Conservation (phyloP, 805 yeast genomes). For the Hanseniaspora nectarophila region DNA sequence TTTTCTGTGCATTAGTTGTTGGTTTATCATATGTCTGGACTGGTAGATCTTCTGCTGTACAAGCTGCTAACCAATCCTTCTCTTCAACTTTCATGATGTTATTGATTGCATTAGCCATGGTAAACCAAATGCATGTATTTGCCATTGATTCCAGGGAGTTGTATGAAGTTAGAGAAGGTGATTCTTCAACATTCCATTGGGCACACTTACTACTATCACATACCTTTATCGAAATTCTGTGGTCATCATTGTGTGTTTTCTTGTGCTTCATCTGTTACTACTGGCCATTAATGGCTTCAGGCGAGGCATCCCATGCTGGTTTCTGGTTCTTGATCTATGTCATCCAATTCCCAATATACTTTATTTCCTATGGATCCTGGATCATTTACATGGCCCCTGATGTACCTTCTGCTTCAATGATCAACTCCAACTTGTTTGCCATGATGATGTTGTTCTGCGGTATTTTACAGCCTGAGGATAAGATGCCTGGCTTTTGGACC, state of each 20-base stretch:
- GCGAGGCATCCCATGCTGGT: slow-evolving; percentile 40
- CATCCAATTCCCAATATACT: slow-evolving; percentile 40
- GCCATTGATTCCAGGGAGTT: slow-evolving; percentile 49
- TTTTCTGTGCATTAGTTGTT: slow-evolving; percentile 45
- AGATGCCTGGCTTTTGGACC: slow-evolving; percentile 41
- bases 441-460: slow-evolving; percentile 46
- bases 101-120: slow-evolving; percentile 40
- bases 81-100: slow-evolving; percentile 47
- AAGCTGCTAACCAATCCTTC: slow-evolving; percentile 57
- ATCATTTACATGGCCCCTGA: slow-evolving; percentile 36
- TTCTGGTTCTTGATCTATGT: slow-evolving; percentile 40
- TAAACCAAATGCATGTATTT: slow-evolving; percentile 53
- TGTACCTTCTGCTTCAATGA: slow-evolving; percentile 34
- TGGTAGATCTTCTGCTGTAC: slow-evolving; percentile 44
- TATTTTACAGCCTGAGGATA: slow-evolving; percentile 35
- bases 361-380: slow-evolving; percentile 43
- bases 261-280: slow-evolving; percentile 36
- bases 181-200: slow-evolving; percentile 63
- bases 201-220: slow-evolving; percentile 39
- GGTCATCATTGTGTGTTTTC: slow-evolving; percentile 36
- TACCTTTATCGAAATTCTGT: slow-evolving; percentile 37
- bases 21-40: slow-evolving; percentile 54
- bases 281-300: slow-evolving; percentile 37
- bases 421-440: slow-evolving; percentile 37
- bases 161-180: slow-evolving; percentile 63